These are phyloP conservation scores for Suhomyces atakaporum DNA, from an alignment of 1,139 yeast species.

Conservation along the genomic window DNA sequence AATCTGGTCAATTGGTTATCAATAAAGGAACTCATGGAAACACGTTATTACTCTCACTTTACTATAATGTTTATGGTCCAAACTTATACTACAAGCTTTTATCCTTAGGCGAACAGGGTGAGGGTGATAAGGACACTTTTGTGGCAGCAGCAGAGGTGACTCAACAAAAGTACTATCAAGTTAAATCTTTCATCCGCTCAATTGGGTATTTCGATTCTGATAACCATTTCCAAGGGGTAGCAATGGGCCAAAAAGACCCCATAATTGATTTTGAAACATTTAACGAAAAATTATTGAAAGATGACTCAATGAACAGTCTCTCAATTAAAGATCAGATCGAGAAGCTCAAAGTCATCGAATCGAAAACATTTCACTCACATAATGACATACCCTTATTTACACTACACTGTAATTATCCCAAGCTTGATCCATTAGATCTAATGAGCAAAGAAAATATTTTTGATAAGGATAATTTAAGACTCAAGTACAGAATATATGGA, in stretches of 20 bases:
- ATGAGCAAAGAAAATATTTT: slow-evolving; percentile 28
- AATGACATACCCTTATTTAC: slow-evolving; percentile 28
- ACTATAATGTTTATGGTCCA: slow-evolving; percentile 64
- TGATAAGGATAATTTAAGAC: slow-evolving; percentile 26
- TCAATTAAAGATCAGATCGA: slow-evolving; percentile 24
- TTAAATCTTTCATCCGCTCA: slow-evolving; percentile 38
- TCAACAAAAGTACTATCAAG: slow-evolving; percentile 52
- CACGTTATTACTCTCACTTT: slow-evolving; percentile 52
- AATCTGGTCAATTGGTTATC: slow-evolving; percentile 61
- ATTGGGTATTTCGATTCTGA: slow-evolving; percentile 32
- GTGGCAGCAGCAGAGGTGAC: slow-evolving; percentile 57
- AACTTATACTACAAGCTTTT: slow-evolving; percentile 54
- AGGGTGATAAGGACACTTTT: slow-evolving; percentile 70
- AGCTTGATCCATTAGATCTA: slow-evolving; percentile 35
- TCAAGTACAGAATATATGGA: slow-evolving; percentile 36
- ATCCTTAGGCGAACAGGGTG: slow-evolving; percentile 63
- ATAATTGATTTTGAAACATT: slow-evolving; percentile 28
- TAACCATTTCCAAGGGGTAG: slow-evolving; percentile 36
- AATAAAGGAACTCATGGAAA: slow-evolving; percentile 55
- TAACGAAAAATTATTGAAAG: slow-evolving; percentile 15
- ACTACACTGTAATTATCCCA: slow-evolving; percentile 43
- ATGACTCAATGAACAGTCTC: slow-evolving; percentile 9
- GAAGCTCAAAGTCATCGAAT: slow-evolving; percentile 20
- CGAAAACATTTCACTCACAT: slow-evolving; percentile 20
- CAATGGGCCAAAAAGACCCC: slow-evolving; percentile 45